Evolutionary conservation across 75 land plant genomes (phyloP).

Genomic region (Ceratopteris richardii): DNA sequence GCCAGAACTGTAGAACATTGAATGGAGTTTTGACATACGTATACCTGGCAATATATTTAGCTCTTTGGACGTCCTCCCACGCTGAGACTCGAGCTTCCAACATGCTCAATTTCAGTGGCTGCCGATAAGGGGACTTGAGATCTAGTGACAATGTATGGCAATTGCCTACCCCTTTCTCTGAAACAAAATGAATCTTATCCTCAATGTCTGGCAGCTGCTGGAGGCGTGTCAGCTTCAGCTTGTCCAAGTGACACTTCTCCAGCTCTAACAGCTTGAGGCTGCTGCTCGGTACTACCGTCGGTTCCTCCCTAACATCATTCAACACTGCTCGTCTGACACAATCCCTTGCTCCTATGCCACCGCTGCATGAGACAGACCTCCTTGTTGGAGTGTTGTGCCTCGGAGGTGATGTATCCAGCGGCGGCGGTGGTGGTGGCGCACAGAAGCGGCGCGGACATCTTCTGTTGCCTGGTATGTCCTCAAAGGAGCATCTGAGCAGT

Average conservation of each 20-base stretch:
- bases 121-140: no score
- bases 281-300: no score
- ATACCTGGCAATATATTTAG: conserved; percentile 29
- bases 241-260: conserved; percentile 16
- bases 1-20: not conserved
- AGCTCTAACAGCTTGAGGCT: conserved; percentile 11
- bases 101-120: no score
- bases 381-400: conserved; percentile 2
- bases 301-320: conserved; percentile 8
- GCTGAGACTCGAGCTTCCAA: conserved; percentile 23
- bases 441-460: no score
- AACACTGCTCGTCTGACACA: no score
- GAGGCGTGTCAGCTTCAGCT: conserved; percentile 11
- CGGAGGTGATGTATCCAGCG: conserved; percentile 1
- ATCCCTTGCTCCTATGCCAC: no score
- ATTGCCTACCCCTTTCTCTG: no score
- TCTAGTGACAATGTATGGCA: no score
- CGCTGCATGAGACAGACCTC: not conserved
- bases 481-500: no score
- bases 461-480: no score
- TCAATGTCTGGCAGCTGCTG: no score
- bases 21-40: not conserved
- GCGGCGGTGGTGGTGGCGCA: not conserved
- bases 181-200: no score
- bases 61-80: conserved; percentile 32